Base-by-base conservation (phyloP, 495 filamentous ascomycete genomes). In the Talaromyces liani region DNA sequence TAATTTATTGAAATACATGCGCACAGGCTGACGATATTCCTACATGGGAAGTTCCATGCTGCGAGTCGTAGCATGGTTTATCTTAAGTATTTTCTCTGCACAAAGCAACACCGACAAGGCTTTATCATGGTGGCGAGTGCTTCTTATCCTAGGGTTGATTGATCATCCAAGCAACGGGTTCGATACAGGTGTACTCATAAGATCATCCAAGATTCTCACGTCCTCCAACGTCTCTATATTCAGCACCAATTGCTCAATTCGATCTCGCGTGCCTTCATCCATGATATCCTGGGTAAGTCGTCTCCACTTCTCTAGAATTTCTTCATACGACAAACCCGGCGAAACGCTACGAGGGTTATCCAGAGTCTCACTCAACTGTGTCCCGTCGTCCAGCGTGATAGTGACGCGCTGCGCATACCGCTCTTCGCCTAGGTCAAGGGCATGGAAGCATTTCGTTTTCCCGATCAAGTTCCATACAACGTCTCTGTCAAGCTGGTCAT, bases 401-500 rank as follows among this genome's bases (percentile, higher is more conserved):
- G 62, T 45, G 4, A 56, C 62, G 7, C 51, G 51, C 51, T 63
- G 60, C n/a, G 20, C 14, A 33, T 56, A 62, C 9, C 10, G n/a
- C 36, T 63, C 49, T 61, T 63, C 24, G 18, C 73, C 67, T 8
- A 73, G 71, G 1, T 72, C 64, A 0, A 56, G 25, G 31, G 68
- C 69, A 34, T 73, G 67, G 16, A 65, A 59, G 63, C 79, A 82
- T n/a, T 66, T 69, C 0, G 67, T 74, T 66, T 77, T 79, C 7
- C 69, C 61, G 1, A 77, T 64, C 0, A 78, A 58, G 6, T 69
- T 59, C 75, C 78, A 80, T 5, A 81, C 41, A 6, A 70, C 57
- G 57, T 79, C 74, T 12, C 75, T 65, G 36, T 80, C 70, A 7
- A 81, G 66, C 61, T 70, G 65, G 16, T 66, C 63, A 25, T 70